phyloP scores from a whole-genome alignment of 345 rosid genomes.

The Ailanthus altissimus region DNA sequence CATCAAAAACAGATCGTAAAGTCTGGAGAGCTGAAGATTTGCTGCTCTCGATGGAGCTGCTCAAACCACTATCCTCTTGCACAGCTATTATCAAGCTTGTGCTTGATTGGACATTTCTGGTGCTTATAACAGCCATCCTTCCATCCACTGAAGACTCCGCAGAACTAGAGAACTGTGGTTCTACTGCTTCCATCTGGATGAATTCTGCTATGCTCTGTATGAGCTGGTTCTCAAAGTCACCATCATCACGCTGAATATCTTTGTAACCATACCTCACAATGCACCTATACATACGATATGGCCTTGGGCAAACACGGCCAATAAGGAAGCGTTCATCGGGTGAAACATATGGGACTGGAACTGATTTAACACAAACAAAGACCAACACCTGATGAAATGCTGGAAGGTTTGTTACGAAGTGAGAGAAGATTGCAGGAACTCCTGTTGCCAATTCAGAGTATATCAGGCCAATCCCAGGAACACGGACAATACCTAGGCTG shows the following conservation, averaged over 20 bases:
- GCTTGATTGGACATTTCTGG: slow-evolving; percentile 50
- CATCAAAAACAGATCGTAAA: slow-evolving; percentile 64
- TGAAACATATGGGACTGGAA: slow-evolving; percentile 81
- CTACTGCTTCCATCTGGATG: slow-evolving; percentile 91
- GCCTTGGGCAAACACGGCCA: slow-evolving; percentile 91
- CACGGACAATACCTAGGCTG: slow-evolving; percentile 94
- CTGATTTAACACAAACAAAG: slow-evolving; percentile 95
- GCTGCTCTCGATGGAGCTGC: slow-evolving; percentile 62
- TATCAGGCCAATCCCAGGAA: slow-evolving; percentile 91
- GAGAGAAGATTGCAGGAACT: slow-evolving; percentile 92
- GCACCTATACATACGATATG: slow-evolving; percentile 94
- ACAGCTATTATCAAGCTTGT: slow-evolving; percentile 54
- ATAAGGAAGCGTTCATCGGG: slow-evolving; percentile 95
- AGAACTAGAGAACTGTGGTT: slow-evolving; percentile 49
- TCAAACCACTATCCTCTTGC: slow-evolving; percentile 43
- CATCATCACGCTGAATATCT: slow-evolving; percentile 82
- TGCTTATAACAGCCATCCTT: slow-evolving; percentile 93
- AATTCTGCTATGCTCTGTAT: slow-evolving; percentile 94
- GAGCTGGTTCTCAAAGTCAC: slow-evolving; percentile 77
- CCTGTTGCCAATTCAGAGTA: slow-evolving; percentile 94
- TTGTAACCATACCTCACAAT: slow-evolving; percentile 94
- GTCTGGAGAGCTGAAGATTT: slow-evolving; percentile 71
- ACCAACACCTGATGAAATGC: slow-evolving; percentile 90
- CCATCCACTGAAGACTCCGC: slow-evolving; percentile 81
- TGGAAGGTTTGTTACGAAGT: slow-evolving; percentile 92